Conservation (phyloP, 2,329 filamentous ascomycete species). For the Apiospora phragmitis region DNA sequence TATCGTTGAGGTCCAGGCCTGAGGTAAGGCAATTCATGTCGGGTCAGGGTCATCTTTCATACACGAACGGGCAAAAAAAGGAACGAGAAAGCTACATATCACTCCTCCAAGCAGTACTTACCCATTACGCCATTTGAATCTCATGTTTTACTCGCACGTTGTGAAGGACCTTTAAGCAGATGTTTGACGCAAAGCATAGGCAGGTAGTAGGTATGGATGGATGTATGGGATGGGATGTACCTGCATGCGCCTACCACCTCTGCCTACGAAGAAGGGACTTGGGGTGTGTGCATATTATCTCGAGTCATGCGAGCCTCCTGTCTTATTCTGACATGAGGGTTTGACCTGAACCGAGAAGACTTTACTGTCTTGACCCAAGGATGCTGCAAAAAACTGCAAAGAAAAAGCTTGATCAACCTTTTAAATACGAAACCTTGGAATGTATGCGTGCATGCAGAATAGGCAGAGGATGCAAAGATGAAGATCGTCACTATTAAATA, state of each 20-base stretch:
- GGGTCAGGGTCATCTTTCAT: not conserved
- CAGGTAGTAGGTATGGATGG: too few relatives aligned
- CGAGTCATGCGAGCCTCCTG: too few relatives aligned
- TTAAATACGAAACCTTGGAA: not conserved
- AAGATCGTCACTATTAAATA: not conserved
- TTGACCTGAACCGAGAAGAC: not conserved
- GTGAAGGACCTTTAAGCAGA: not conserved
- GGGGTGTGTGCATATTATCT: too few relatives aligned
- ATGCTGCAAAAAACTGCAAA: not conserved
- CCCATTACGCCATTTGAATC: not conserved
- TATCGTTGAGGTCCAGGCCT: not conserved
- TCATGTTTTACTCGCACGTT: not conserved
- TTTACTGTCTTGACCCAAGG: not conserved
- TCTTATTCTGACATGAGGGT: slow-evolving; percentile 5
- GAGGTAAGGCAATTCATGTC: not conserved
- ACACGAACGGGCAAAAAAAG: not conserved
- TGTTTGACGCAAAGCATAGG: not conserved
- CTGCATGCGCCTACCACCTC: not conserved
- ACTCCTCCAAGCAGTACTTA: not conserved
- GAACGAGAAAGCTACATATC: not conserved
- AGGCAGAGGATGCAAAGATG: not conserved
- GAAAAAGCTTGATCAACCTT: not conserved
- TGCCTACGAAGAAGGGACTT: too few relatives aligned
- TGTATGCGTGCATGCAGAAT: not conserved
- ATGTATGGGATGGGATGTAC: not conserved